Conservation (phyloP, 2,329 filamentous ascomycete species). For the Achaetomium macrosporum region DNA sequence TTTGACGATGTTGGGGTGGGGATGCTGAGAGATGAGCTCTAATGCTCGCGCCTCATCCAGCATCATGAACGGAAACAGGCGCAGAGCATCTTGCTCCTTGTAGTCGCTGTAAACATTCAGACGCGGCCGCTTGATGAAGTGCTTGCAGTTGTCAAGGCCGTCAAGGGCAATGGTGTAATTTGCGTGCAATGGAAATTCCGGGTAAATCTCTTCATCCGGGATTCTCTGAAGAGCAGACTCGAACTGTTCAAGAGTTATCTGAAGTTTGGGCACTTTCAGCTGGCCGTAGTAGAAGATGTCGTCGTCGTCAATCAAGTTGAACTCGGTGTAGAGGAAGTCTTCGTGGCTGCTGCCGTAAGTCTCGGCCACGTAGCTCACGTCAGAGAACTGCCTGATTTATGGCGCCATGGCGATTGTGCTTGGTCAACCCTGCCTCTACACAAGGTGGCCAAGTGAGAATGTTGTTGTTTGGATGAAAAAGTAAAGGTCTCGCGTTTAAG, state of each 20-base stretch:
- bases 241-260: conserved; percentile 1
- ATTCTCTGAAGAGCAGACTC: neutral
- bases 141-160: neutral
- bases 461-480: too few relatives aligned
- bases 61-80: neutral
- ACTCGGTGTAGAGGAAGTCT: neutral
- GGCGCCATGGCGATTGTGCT: neutral
- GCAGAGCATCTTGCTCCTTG: neutral
- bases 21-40: neutral
- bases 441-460: too few relatives aligned
- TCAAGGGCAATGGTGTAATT: neutral
- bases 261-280: neutral
- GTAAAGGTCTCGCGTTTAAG: too few relatives aligned
- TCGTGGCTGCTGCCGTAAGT: neutral
- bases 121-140: neutral
- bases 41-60: neutral
- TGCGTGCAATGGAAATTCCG: neutral
- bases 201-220: neutral
- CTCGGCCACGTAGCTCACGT: neutral
- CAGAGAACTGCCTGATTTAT: neutral
- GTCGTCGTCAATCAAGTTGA: neutral
- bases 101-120: neutral
- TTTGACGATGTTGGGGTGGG: neutral
- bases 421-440: too few relatives aligned
- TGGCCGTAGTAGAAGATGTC: neutral